Conservation (phyloP, 768 basidiomycete species). For the Mycena vitilis region DNA sequence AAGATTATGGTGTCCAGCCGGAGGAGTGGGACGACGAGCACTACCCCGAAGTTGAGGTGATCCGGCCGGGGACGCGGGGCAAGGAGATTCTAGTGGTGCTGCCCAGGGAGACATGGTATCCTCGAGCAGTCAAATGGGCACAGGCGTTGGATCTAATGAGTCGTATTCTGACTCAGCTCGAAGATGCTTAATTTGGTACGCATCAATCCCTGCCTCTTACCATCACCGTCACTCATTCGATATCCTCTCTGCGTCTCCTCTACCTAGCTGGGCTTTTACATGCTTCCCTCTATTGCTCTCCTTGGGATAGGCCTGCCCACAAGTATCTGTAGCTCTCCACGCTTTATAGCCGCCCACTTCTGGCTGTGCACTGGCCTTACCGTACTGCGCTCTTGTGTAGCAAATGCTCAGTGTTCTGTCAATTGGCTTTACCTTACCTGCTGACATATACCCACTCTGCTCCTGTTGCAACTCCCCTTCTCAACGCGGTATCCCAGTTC, state of each 20-base stretch:
- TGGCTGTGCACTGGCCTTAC: too few species aligned
- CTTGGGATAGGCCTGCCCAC: too few species aligned
- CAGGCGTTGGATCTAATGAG: conserved; percentile 1
- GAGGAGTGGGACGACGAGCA: conserved; percentile 4
- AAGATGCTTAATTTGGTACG: conserved; percentile 1
- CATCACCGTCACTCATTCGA: neutral
- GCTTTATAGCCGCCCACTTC: too few species aligned
- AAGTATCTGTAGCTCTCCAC: too few species aligned
- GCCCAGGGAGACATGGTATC: conserved; percentile 3
- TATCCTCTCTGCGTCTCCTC: neutral
- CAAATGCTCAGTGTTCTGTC: too few species aligned
- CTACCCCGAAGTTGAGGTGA: conserved; percentile 4
- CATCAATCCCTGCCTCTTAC: neutral
- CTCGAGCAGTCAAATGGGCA: neutral
- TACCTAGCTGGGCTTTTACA: too few species aligned
- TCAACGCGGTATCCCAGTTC: too few species aligned
- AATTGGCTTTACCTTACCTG: too few species aligned
- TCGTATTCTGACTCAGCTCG: conserved; percentile 4
- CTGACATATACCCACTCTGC: too few species aligned
- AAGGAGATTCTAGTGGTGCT: neutral
- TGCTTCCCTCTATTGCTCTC: too few species aligned
- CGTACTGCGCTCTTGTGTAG: too few species aligned
- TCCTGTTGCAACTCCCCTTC: too few species aligned
- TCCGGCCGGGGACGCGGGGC: conserved; percentile 7
- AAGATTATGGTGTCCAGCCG: neutral